Base-by-base conservation (phyloP, 2,329 filamentous ascomycete species). In the Anthostomella pinea region DNA sequence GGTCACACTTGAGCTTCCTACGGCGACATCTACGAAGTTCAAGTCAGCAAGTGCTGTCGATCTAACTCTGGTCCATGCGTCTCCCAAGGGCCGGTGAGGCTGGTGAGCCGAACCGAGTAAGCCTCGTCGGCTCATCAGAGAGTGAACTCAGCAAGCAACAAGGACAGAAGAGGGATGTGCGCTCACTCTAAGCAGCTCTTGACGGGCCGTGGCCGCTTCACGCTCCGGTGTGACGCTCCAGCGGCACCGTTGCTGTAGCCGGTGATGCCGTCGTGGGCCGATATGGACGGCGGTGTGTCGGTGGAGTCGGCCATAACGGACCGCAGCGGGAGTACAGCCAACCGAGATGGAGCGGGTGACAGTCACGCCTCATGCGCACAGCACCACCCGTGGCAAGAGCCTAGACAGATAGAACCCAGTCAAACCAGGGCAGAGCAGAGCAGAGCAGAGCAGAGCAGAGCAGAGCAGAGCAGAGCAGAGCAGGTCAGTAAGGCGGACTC, bases 1-100 rank as follows among this genome's bases (percentile, higher is more conserved):
- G 68, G 53, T 79, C 74, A 56, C 76, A 80, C 54, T 77, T 79
- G 49, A 76, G 67, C 53, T 77, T 77, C 36, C 76, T 67, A 49
- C 76, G 49, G 11, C 53, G 52, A 41, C 53, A 56, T 40, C 46
- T 49, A 43, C 8, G 77, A n/a, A n/a, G n/a, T n/a, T n/a, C n/a
- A n/a, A n/a, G n/a, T n/a, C 48, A 27, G 11, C 13, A 27, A 27
- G 15, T 27, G 10, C 13, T 27, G 6, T 14, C 13, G n/a, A 25
- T 13, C 17, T 27, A 27, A 13, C 13, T n/a, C n/a, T n/a, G n/a
- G n/a, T n/a, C n/a, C n/a, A n/a, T n/a, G n/a, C n/a, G n/a, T n/a
- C n/a, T n/a, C n/a, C n/a, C n/a, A n/a, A n/a, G n/a, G n/a, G n/a
- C n/a, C n/a, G n/a, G n/a, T n/a, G n/a, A n/a, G n/a, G n/a, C n/a